These are phyloP conservation scores for Euphrasia confusa DNA, from an alignment of 257 asterid species.

Conservation along the genomic window DNA sequence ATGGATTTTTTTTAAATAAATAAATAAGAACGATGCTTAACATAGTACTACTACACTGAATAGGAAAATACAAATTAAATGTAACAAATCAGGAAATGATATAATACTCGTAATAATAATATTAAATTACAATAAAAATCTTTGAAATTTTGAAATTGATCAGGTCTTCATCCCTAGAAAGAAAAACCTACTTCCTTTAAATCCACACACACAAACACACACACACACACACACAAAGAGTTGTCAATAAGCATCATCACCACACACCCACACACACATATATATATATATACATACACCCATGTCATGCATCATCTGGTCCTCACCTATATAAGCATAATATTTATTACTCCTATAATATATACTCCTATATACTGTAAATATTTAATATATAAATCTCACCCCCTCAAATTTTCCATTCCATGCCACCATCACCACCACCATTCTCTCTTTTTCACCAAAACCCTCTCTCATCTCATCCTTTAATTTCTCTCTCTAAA, in stretches of 20 bases:
- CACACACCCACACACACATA: slow-evolving; percentile 24
- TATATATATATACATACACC: slow-evolving; percentile 12
- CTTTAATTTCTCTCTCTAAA: slow-evolving; percentile 11
- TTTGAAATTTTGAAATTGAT: background rate
- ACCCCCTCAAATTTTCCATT: slow-evolving; percentile 39
- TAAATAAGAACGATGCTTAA: too few relatives aligned
- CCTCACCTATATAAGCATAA: slow-evolving; percentile 32
- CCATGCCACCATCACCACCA: slow-evolving; percentile 21
- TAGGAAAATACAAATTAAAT: too few relatives aligned
- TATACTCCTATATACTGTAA: too few relatives aligned
- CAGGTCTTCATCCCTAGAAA: slow-evolving; percentile 8
- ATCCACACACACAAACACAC: slow-evolving; percentile 25
- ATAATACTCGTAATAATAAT: too few relatives aligned
- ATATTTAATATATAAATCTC: too few relatives aligned
- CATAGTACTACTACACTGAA: too few relatives aligned
- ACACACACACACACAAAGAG: slow-evolving; percentile 21
- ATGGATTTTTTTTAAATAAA: too few relatives aligned
- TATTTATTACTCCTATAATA: slow-evolving; percentile 11
- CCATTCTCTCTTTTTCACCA: slow-evolving; percentile 29
- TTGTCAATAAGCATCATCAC: slow-evolving; percentile 40
- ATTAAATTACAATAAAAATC: background rate
- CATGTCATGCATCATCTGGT: slow-evolving; percentile 45
- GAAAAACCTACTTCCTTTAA: background rate
- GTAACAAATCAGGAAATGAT: too few relatives aligned
- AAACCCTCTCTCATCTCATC: slow-evolving; percentile 21